These are phyloP conservation scores for Apiospora malaysiana DNA, from an alignment of 2,329 filamentous ascomycete species.

Conservation along the genomic window DNA sequence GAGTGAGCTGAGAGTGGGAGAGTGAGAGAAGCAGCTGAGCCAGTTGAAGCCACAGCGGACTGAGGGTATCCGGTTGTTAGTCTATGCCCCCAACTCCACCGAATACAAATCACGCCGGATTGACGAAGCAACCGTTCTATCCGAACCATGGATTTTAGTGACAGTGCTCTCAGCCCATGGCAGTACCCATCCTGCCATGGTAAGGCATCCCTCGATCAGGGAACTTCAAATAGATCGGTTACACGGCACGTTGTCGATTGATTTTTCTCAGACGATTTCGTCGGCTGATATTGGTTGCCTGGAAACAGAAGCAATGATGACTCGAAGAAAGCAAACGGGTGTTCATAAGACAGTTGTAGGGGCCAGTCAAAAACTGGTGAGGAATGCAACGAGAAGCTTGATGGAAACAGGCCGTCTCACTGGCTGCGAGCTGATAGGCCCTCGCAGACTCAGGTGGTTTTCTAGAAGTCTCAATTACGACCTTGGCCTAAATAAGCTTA, in stretches of 20 bases:
- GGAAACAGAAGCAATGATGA: neutral
- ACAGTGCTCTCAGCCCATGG: neutral
- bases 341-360: neutral
- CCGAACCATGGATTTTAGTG: neutral
- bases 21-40: neutral
- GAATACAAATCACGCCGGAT: neutral
- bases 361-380: neutral
- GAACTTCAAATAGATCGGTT: neutral
- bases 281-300: neutral
- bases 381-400: neutral
- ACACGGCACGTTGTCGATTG: neutral
- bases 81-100: neutral
- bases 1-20: neutral
- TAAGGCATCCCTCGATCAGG: neutral
- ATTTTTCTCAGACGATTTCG: neutral
- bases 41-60: slow-evolving; percentile 1
- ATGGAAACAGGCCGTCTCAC: neutral
- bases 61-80: neutral
- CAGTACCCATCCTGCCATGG: neutral
- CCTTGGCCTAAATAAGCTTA: slow-evolving; percentile 13
- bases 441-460: slow-evolving; percentile 1
- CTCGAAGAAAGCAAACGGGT: neutral
- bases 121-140: neutral
- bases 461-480: slow-evolving; percentile 7
- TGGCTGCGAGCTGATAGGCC: neutral